Conservation (phyloP, 148 eudicot genomes). For the Suaeda aralocaspica region DNA sequence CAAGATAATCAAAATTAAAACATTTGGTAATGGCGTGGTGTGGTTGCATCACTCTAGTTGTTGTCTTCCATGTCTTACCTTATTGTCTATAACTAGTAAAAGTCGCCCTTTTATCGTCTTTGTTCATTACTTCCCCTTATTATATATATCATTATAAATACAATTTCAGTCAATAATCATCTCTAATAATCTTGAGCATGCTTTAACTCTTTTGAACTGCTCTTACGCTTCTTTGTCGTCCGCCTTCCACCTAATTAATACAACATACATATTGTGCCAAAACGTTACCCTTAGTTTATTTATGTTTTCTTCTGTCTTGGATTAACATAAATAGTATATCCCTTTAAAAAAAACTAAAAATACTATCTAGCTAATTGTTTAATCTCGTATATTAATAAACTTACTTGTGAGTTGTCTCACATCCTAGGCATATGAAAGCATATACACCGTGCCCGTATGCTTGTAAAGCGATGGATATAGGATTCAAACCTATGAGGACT, state of each 20-base stretch:
- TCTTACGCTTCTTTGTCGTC: constrained; percentile 24
- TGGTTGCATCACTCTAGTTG: constrained; percentile 36
- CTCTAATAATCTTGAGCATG: constrained; percentile 19
- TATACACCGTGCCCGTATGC: too few relatives aligned
- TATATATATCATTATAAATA: background rate
- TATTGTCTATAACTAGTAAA: constrained; percentile 20
- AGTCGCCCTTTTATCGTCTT: constrained; percentile 7
- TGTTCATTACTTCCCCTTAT: background rate
- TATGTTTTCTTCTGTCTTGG: constrained; percentile 27
- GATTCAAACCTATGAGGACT: too few relatives aligned
- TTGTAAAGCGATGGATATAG: too few relatives aligned
- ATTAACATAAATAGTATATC: constrained; percentile 1
- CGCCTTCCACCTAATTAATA: constrained; percentile 21
- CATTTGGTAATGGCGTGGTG: constrained; percentile 29
- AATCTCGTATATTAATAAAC: too few relatives aligned
- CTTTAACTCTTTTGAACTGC: constrained; percentile 26
- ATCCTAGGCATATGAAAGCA: too few relatives aligned
- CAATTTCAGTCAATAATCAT: constrained; percentile 6
- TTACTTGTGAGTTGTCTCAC: too few relatives aligned
- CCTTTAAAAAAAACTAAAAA: too few relatives aligned
- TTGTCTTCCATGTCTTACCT: constrained; percentile 30
- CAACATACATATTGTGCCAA: constrained; percentile 29
- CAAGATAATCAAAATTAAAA: constrained; percentile 3
- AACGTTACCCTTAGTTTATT: constrained; percentile 9
- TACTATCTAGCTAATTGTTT: too few relatives aligned